Base-by-base conservation (phyloP, 2,329 filamentous ascomycete genomes). In the Fusarium sp. region DNA sequence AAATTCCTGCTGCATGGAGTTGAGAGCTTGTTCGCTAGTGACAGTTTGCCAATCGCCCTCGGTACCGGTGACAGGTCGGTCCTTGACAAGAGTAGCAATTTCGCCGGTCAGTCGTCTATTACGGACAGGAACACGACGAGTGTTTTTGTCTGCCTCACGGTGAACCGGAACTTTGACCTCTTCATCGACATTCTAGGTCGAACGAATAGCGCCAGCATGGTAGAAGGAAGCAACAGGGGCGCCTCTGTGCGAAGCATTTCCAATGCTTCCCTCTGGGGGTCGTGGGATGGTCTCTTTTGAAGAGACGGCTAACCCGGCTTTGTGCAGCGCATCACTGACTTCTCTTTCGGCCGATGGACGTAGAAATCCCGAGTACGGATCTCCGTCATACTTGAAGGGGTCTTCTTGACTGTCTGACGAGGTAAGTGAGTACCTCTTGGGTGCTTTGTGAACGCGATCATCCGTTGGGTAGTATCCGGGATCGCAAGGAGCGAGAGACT, bases 341-440 rank as follows among this genome's bases (percentile, higher is more conserved):
- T 86, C 82, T 58, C 80, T 77, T 64, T 86, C 83, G 59, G 78
- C 79, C 2, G 78, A 76, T 6, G 79, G 74, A 10, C 79, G 76
- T 11, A 84, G 70, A 42, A 82, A 82, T 12, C 77, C 63, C 16
- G 76, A 78, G 65, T 83, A 83, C 3, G 75, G 66, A 11, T 78
- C 77, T 34, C 75, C 77, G 68, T 86, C 84, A 63, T 85, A 86
- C 50, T 79, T 78, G 75, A 86, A 87, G 0, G 82, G 84, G 43
- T 86, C 83, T 1, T 77, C 80, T 27, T 78, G 79, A 5, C 75
- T 75, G 25, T 79, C 79, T 64, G 75, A 78, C 3, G 80, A 81
- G 59, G 80, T 43, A 63, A 76, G 72, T n/a, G 78, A 70, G 55
- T 73, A 44, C 66, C 70, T 73, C 30, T 66, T 68, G 34, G 46